Conservation (phyloP, 768 basidiomycete genomes). For the Pleurotus salmoneostramineus region DNA sequence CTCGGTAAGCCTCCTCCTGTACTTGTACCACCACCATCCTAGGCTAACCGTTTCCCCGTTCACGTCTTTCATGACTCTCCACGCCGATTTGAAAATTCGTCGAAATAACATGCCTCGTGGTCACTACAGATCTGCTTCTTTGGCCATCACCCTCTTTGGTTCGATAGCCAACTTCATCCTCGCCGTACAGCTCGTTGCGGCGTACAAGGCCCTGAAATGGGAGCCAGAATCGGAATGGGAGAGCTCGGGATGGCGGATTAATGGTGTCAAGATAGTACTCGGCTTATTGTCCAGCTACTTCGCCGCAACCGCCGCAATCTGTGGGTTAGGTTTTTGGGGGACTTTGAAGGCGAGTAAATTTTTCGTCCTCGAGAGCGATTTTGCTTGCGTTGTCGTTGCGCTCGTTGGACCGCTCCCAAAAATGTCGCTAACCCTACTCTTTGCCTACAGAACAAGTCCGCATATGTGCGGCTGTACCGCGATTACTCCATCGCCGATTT, state of each 20-base stretch:
- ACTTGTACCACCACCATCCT: neutral
- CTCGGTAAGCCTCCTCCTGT: constrained; percentile 4
- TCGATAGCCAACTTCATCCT: constrained; percentile 28
- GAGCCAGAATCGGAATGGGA: constrained; percentile 48
- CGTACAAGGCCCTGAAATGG: constrained; percentile 36
- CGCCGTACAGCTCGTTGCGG: constrained; percentile 30
- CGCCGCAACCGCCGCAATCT: constrained; percentile 58
- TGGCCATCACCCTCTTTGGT: constrained; percentile 33
- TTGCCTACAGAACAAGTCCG: constrained; percentile 48
- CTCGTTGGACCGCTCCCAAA: neutral
- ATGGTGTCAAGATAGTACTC: constrained; percentile 52
- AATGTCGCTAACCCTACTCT: constrained; percentile 6
- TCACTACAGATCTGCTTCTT: constrained; percentile 28
- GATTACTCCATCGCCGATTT: constrained; percentile 82
- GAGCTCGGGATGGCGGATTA: constrained; percentile 31
- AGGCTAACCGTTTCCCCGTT: neutral
- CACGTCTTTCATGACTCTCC: neutral
- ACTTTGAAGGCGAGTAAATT: constrained; percentile 52
- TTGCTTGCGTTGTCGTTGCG: neutral
- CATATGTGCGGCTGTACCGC: constrained; percentile 74
- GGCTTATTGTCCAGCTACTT: constrained; percentile 66
- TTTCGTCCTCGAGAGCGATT: neutral
- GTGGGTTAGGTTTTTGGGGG: constrained; percentile 63
- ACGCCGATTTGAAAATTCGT: neutral
- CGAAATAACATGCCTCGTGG: constrained; percentile 9